Conservation (phyloP, 257 asterid genomes). For the Osmanthus fragrans region DNA sequence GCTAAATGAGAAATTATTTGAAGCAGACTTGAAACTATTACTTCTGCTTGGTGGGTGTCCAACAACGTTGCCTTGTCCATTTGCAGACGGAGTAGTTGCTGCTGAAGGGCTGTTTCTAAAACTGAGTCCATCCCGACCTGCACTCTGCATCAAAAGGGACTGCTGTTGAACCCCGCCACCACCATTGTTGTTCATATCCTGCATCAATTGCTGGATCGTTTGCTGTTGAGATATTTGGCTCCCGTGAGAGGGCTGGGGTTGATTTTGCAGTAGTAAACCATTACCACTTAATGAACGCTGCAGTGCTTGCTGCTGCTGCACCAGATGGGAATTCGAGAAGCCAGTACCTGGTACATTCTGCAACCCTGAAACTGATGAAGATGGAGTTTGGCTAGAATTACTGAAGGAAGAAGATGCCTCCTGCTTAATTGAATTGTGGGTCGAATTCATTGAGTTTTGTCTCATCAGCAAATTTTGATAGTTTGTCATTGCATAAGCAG, state of each 20-base stretch:
- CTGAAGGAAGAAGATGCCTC: conserved; percentile 60
- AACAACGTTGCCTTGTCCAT: conserved; percentile 31
- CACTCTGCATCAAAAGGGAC: conserved; percentile 37
- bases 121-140: conserved; percentile 47
- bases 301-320: conserved; percentile 28
- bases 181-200: conserved; percentile 51
- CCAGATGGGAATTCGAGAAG: conserved; percentile 39
- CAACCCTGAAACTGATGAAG: conserved; percentile 46
- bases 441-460: conserved; percentile 72
- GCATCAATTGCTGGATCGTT: conserved; percentile 70
- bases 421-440: conserved; percentile 42
- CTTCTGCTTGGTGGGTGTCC: conserved; percentile 56
- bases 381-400: conserved; percentile 40
- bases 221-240: conserved; percentile 71
- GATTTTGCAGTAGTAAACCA: conserved; percentile 46
- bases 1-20: conserved; percentile 49
- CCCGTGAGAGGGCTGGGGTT: conserved; percentile 43
- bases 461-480: conserved; percentile 74
- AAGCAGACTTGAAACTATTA: conserved; percentile 58
- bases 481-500: conserved; percentile 64
- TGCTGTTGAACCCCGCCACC: conserved; percentile 40
- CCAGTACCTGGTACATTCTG: conserved; percentile 41
- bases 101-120: conserved; percentile 39
- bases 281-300: conserved; percentile 36
- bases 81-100: conserved; percentile 29